Percentiles rank a stretch among this genome's conserved stretches.
Evolutionary conservation across 306 rosid species (phyloP).

Genomic region (Purshia tridentata): DNA sequence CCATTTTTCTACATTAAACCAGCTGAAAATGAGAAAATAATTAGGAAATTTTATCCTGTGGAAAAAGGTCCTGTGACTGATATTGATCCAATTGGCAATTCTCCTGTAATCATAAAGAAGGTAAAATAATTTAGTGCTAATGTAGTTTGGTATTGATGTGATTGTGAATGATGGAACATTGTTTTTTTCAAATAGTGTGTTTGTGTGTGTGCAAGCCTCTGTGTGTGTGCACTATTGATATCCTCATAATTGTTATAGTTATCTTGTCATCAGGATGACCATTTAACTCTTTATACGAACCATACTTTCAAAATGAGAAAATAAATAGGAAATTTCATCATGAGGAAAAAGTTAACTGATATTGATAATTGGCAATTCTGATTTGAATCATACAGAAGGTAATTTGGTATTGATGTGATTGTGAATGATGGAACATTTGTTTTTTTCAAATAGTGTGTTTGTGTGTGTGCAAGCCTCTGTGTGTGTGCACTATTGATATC

Average conservation of each 20-base stretch:
- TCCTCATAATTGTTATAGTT: neutral
- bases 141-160: neutral
- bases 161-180: neutral
- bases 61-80: constrained; percentile 78
- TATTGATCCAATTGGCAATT: constrained; percentile 92
- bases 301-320: constrained; percentile 54
- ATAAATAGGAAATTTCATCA: constrained; percentile 67
- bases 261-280: constrained; percentile 52
- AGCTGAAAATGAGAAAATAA: constrained; percentile 54
- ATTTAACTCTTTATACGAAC: constrained; percentile 58
- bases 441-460: neutral
- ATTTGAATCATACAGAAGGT: constrained; percentile 88
- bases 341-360: constrained; percentile 54
- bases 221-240: neutral
- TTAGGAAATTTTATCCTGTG: constrained; percentile 72
- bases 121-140: constrained; percentile 34
- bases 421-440: neutral
- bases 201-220: neutral
- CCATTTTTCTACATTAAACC: constrained; percentile 90
- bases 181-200: neutral
- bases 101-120: constrained; percentile 89
- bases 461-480: neutral
- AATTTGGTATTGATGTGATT: constrained; percentile 4
- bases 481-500: neutral
- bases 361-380: constrained; percentile 91